Evolutionary conservation across 139 green algal species (phyloP), one percentile per base, ranked within the genome.

Genomic region (Auxenochlorella pyrenoidosa): DNA sequence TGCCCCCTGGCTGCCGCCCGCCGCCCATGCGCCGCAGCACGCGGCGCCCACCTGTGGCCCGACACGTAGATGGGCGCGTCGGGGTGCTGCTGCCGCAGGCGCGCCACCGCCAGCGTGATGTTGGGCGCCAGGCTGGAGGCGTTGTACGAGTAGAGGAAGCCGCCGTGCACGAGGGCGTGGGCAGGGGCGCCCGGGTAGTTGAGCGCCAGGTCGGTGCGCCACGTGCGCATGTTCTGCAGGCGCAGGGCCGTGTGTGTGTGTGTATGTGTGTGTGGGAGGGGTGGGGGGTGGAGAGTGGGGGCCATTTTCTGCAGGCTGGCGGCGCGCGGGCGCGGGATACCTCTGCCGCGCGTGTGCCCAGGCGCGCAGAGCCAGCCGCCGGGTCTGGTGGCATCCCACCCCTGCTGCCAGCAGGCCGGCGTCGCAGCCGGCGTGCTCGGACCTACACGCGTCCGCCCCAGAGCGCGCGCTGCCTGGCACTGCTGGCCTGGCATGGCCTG

Each of bases 201-300:
- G 19, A 95, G 78, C 12, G 88, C 41, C 30, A 92, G 76, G 75
- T 94, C 85, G 22, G 89, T 92, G 26, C 93, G 91, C 95, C 94
- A 96, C 12, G 92, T 91, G n/a, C 92, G 91, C 92, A 98, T 95
- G 90, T 98, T 96, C 43, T 97, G 90, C 59, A 41, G 21, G 5
- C 12, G 36, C n/a, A n/a, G n/a, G n/a, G n/a, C n/a, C n/a, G n/a
- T n/a, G n/a, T n/a, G n/a, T n/a, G n/a, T n/a, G n/a, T n/a, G n/a
- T n/a, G n/a, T n/a, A n/a, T n/a, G n/a, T 34, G 36, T 4, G 79
- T 30, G 58, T 16, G 26, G 75, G 43, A 34, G 10, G 38, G 73
- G 70, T 28, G n/a, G n/a, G n/a, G n/a, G n/a, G n/a, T n/a, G n/a
- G n/a, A n/a, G n/a, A n/a, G n/a, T n/a, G n/a, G n/a, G n/a, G n/a